Percentiles rank a stretch among this genome's conserved stretches.
These are phyloP conservation scores for Musa balbisiana DNA, from an alignment of 202 grass and related monocot genomes.

Conservation along the genomic window DNA sequence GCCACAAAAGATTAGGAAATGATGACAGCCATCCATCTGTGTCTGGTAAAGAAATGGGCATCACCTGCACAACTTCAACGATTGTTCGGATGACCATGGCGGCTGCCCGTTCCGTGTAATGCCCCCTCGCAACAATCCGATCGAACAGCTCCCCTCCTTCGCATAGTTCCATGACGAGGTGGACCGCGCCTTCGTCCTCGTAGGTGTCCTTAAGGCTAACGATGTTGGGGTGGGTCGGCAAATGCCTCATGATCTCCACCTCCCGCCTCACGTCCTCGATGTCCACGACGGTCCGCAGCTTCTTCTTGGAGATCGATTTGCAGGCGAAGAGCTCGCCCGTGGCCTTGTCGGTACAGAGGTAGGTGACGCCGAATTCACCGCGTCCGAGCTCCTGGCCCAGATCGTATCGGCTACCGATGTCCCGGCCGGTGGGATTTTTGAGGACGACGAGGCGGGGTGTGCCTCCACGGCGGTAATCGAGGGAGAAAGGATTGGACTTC, in stretches of 20 bases:
- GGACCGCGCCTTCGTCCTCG: conserved; percentile 6
- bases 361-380: conserved; percentile 10
- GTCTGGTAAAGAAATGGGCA: background rate
- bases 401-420: background rate
- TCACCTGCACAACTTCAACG: conserved; percentile 8
- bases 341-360: conserved; percentile 1
- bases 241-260: conserved; percentile 15
- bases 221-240: conserved; percentile 9
- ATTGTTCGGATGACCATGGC: conserved; percentile 9
- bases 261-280: conserved; percentile 10
- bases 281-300: conserved; percentile 4
- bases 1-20: too few relatives aligned
- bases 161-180: conserved; percentile 14
- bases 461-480: background rate
- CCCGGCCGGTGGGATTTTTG: background rate
- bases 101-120: conserved; percentile 8
- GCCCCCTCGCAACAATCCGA: conserved; percentile 1
- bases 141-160: conserved; percentile 16
- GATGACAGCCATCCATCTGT: too few relatives aligned
- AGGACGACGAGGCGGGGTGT: background rate
- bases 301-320: conserved; percentile 16
- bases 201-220: conserved; percentile 3
- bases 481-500: background rate
- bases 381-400: conserved; percentile 2
- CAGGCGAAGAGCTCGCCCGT: background rate